A percentile compares a stretch with the other conserved stretches of the same genome.
Conservation (phyloP, 2,329 filamentous ascomycete species). For the Triangularia verruculosa region DNA sequence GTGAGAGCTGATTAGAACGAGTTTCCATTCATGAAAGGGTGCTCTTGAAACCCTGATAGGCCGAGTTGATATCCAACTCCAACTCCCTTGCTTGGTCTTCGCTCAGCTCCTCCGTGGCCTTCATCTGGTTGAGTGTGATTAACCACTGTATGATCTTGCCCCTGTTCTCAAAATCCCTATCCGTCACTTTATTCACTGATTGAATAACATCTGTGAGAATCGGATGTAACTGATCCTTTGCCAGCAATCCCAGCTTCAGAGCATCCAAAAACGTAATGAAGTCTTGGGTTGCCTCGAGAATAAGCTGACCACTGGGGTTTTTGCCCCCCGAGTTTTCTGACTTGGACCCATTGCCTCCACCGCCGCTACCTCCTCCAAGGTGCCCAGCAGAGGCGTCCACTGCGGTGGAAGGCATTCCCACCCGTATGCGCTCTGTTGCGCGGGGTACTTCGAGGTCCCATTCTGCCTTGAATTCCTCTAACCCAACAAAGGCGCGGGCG, state of each 20-base stretch:
- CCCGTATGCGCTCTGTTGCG: conserved; percentile 86
- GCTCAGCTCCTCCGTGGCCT: conserved; percentile 83
- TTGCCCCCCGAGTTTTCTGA: not conserved
- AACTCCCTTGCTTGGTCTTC: conserved; percentile 86
- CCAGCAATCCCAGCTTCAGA: conserved; percentile 83
- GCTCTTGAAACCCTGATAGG: conserved; percentile 89
- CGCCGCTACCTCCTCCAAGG: conserved; percentile 33
- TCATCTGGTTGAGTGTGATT: conserved; percentile 97
- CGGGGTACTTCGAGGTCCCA: conserved; percentile 97
- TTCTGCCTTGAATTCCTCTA: conserved; percentile 86
- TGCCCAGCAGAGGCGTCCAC: conserved; percentile 43
- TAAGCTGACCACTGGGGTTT: conserved; percentile 56
- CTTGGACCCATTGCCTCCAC: conserved; percentile 32
- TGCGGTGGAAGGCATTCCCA: conserved; percentile 87
- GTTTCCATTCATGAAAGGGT: conserved; percentile 54
- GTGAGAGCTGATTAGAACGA: not conserved
- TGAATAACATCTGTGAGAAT: conserved; percentile 94
- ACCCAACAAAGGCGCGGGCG: conserved; percentile 77
- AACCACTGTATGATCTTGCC: conserved; percentile 99
- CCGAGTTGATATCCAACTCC: conserved; percentile 89
- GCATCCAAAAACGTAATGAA: conserved; percentile 98
- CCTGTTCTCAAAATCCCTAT: conserved; percentile 89
- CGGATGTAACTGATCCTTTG: conserved; percentile 95
- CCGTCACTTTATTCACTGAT: conserved; percentile 94
- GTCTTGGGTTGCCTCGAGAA: conserved; percentile 90